Evolutionary conservation across 2,329 filamentous ascomycete genomes (phyloP).

Genomic region (Aspergillus tanneri): DNA sequence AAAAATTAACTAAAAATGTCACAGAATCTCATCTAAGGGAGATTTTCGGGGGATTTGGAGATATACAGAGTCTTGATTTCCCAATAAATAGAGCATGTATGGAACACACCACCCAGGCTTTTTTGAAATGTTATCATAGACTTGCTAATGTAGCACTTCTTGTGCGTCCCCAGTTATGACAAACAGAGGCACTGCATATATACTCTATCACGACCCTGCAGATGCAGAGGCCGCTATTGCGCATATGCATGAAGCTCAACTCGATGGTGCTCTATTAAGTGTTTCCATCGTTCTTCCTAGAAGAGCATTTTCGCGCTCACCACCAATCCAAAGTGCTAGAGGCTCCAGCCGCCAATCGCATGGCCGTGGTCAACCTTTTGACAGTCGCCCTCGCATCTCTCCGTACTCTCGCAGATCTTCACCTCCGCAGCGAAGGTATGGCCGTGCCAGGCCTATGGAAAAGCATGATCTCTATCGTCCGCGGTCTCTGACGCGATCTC

Average conservation of each 20-base stretch:
- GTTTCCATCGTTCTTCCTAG: slow-evolving; percentile 86
- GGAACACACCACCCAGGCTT: too few relatives aligned
- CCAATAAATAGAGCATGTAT: slow-evolving; percentile 84
- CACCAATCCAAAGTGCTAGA: slow-evolving; percentile 65
- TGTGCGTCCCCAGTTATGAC: too few relatives aligned
- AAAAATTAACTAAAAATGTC: slow-evolving; percentile 93
- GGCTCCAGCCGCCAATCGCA: slow-evolving; percentile 53
- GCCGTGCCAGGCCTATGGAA: slow-evolving; percentile 45
- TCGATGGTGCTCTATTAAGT: slow-evolving; percentile 78
- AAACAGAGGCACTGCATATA: slow-evolving; percentile 91
- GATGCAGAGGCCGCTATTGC: slow-evolving; percentile 87
- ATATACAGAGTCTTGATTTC: slow-evolving; percentile 82
- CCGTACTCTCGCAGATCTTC: slow-evolving; percentile 34
- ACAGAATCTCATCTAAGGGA: slow-evolving; percentile 84
- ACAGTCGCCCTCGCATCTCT: slow-evolving; percentile 24
- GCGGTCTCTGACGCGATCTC: slow-evolving; percentile 54
- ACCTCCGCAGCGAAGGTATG: slow-evolving; percentile 40
- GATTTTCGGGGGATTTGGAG: slow-evolving; percentile 86
- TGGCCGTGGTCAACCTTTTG: slow-evolving; percentile 28
- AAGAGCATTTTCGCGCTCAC: slow-evolving; percentile 76
- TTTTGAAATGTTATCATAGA: too few relatives aligned
- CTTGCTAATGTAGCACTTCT: too few relatives aligned
- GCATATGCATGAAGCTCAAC: slow-evolving; percentile 96
- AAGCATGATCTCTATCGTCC: slow-evolving; percentile 59
- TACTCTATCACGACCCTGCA: slow-evolving; percentile 72